Evolutionary conservation across 2,329 filamentous ascomycete species (phyloP).

Genomic region (Aspergillus thermomutatus): DNA sequence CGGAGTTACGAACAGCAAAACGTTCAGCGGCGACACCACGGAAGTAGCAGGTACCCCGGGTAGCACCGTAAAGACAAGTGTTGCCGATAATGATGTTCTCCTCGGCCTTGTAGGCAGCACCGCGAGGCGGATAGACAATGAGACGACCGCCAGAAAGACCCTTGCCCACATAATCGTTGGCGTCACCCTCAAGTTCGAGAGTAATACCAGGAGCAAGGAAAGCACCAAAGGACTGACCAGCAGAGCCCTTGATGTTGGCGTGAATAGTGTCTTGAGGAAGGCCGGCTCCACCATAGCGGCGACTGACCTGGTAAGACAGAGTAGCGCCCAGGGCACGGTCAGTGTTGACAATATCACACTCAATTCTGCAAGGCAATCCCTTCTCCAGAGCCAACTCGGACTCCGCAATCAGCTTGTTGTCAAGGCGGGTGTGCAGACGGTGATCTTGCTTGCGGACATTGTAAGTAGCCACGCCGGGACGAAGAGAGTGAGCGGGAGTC

Average conservation of each 20-base stretch:
- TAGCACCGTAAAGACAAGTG: slow-evolving; percentile 92
- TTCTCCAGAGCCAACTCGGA: slow-evolving; percentile 93
- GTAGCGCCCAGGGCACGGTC: slow-evolving; percentile 92
- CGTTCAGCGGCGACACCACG: slow-evolving; percentile 93
- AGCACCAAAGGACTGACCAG: slow-evolving; percentile 93
- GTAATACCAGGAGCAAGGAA: slow-evolving; percentile 92
- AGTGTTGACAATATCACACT: slow-evolving; percentile 95
- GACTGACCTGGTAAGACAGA: slow-evolving; percentile 92
- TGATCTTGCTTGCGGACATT: slow-evolving; percentile 98
- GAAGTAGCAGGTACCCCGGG: slow-evolving; percentile 90
- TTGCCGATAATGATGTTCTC: slow-evolving; percentile 94
- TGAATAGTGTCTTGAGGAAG: slow-evolving; percentile 91
- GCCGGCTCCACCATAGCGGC: slow-evolving; percentile 83
- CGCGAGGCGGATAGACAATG: slow-evolving; percentile 88
- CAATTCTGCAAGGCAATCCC: slow-evolving; percentile 85
- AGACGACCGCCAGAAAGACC: slow-evolving; percentile 88
- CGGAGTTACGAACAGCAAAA: slow-evolving; percentile 94
- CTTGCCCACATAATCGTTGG: slow-evolving; percentile 97
- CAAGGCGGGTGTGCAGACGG: slow-evolving; percentile 83
- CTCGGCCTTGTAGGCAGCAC: slow-evolving; percentile 90
- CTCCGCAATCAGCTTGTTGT: slow-evolving; percentile 96
- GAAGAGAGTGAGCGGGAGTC: slow-evolving; percentile 91
- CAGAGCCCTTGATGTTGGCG: slow-evolving; percentile 93
- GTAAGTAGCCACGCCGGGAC: slow-evolving; percentile 91
- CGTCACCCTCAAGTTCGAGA: slow-evolving; percentile 88